Evolutionary conservation across 116 monocot genomes (phyloP).

Genomic region (Zostera marina): DNA sequence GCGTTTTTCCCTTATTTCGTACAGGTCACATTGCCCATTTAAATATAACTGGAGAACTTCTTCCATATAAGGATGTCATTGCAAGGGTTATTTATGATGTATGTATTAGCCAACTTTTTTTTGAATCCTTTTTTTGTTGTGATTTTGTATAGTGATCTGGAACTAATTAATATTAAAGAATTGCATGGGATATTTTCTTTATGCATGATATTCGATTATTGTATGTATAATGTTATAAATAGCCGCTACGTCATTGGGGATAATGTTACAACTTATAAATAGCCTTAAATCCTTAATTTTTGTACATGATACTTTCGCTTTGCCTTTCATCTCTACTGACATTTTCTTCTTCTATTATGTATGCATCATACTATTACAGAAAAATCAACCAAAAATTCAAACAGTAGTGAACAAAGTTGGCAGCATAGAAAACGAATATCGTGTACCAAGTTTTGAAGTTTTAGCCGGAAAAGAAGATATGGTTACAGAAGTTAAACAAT

Average conservation of each 20-base stretch:
- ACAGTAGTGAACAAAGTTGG: conserved; percentile 97
- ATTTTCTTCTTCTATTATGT: background rate
- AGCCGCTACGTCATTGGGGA: too few species aligned
- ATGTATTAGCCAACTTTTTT: conserved; percentile 12
- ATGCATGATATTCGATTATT: too few species aligned
- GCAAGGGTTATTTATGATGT: conserved; percentile 96
- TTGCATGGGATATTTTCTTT: too few species aligned
- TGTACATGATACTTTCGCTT: background rate
- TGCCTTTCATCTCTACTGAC: background rate
- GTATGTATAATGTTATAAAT: too few species aligned
- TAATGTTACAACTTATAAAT: too few species aligned
- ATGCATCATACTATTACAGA: conserved; percentile 27
- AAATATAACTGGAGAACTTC: conserved; percentile 66
- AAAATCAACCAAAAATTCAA: conserved; percentile 90
- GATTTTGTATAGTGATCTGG: background rate
- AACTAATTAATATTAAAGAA: background rate
- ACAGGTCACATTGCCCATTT: conserved; percentile 95
- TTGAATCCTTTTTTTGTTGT: background rate
- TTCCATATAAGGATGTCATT: conserved; percentile 75
- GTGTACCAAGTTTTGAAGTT: conserved; percentile 90
- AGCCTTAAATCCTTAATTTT: background rate
- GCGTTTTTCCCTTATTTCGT: conserved; percentile 2
- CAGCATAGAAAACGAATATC: conserved; percentile 76
- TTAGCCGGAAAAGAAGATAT: conserved; percentile 71
- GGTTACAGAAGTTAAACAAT: conserved; percentile 97